phyloP scores from a whole-genome alignment of 768 basidiomycete genomes.

The Hebeloma cylindrosporum region DNA sequence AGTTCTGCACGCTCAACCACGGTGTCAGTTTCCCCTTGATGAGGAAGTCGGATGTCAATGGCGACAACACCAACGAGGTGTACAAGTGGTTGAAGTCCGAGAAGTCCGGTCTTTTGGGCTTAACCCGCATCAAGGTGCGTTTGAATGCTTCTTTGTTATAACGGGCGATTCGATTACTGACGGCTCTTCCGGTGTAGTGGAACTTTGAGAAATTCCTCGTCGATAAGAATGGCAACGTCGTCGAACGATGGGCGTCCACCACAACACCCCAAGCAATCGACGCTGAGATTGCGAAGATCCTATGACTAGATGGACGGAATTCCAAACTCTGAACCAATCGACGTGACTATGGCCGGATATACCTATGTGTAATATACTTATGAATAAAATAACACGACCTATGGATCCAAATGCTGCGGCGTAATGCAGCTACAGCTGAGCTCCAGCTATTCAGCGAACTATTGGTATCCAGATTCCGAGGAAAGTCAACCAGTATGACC shows the following conservation, averaged over 20 bases:
- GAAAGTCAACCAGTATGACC: conserved; percentile 18
- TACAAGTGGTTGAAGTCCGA: conserved; percentile 83
- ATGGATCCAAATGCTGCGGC: too few species aligned
- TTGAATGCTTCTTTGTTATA: not conserved
- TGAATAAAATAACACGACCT: too few species aligned
- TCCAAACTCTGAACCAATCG: conserved; percentile 1
- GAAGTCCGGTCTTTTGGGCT: conserved; percentile 71
- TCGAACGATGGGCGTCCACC: conserved; percentile 74
- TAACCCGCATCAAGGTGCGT: conserved; percentile 72
- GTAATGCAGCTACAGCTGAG: too few species aligned
- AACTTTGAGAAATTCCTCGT: conserved; percentile 91
- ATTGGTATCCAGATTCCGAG: conserved; percentile 8
- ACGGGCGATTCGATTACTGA: not conserved
- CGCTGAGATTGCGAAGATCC: conserved; percentile 59
- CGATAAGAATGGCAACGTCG: conserved; percentile 73
- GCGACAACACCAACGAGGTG: conserved; percentile 77
- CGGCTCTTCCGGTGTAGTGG: conserved; percentile 53
- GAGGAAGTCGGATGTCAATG: conserved; percentile 94
- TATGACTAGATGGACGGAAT: conserved; percentile 30
- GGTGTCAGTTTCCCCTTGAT: conserved; percentile 89
- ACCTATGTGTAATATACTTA: not conserved
- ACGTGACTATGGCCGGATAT: not conserved
- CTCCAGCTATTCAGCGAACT: conserved; percentile 1
- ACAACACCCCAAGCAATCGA: conserved; percentile 69
- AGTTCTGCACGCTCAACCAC: conserved; percentile 80